phyloP scores from a whole-genome alignment of 75 land plant species.

The Azolla pinnata region DNA sequence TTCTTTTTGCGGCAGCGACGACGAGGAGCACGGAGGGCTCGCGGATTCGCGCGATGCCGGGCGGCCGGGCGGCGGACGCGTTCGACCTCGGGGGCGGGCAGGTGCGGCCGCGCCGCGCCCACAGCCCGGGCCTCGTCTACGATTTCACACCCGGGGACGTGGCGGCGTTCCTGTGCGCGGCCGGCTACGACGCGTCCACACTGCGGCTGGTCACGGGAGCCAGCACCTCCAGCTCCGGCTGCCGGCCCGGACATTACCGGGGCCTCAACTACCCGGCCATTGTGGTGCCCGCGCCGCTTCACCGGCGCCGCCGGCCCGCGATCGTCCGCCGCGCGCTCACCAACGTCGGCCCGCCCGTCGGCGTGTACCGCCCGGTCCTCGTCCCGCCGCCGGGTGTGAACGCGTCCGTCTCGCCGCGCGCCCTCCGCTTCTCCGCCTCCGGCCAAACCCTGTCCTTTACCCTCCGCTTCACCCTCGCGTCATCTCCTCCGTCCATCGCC shows the following conservation, averaged over 20 bases:
- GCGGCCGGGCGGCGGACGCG: conserved; percentile 40
- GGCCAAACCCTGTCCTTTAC: conserved; percentile 48
- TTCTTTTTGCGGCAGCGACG: no score
- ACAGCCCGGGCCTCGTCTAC: conserved; percentile 57
- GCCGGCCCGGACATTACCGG: not conserved
- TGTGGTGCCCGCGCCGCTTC: no score
- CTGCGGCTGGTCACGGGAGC: conserved; percentile 44
- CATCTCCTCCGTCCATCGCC: conserved; percentile 13
- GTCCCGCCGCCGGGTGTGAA: conserved; percentile 47
- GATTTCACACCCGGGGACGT: conserved; percentile 42
- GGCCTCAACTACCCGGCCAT: conserved; percentile 75
- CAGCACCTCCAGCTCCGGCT: conserved; percentile 16
- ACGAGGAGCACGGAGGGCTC: conserved; percentile 32
- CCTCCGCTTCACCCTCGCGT: conserved; percentile 33
- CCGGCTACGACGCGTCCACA: conserved; percentile 45
- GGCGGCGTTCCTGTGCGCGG: conserved; percentile 51
- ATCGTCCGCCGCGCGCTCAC: no score
- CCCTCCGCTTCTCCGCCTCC: conserved; percentile 34
- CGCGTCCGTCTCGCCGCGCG: conserved; percentile 46
- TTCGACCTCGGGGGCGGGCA: conserved; percentile 65
- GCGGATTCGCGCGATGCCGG: conserved; percentile 33
- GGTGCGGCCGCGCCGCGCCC: conserved; percentile 32
- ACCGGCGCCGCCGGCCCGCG: no score
- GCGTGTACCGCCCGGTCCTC: conserved; percentile 40
- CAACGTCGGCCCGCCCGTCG: conserved; percentile 54